Conservation (phyloP, 2,329 filamentous ascomycete species). For the Simplicillium aogashimaense region DNA sequence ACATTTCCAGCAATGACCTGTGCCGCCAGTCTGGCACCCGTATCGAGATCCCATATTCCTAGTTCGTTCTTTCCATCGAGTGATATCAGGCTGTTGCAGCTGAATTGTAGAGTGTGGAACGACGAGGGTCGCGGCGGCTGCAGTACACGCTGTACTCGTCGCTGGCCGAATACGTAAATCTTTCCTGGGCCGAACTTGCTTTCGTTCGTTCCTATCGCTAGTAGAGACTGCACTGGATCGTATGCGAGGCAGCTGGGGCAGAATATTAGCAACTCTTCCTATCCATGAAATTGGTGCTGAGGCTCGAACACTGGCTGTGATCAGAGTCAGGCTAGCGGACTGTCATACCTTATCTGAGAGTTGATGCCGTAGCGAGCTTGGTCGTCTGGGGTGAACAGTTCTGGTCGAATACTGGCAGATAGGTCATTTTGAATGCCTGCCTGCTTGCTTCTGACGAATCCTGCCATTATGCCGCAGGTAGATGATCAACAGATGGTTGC, state of each 20-base stretch:
- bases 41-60: conserved; percentile 70
- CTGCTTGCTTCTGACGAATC: conserved; percentile 87
- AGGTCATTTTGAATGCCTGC: conserved; percentile 86
- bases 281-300: background rate
- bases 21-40: conserved; percentile 53
- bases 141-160: conserved; percentile 68
- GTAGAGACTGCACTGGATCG: conserved; percentile 85
- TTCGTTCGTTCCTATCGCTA: conserved; percentile 85
- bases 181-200: conserved; percentile 77
- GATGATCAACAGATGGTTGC: too few relatives aligned
- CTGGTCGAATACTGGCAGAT: conserved; percentile 67
- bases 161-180: conserved; percentile 81
- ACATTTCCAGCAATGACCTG: conserved; percentile 72
- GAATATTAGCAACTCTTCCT: conserved; percentile 8
- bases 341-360: conserved; percentile 53
- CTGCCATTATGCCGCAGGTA: conserved; percentile 50
- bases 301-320: background rate
- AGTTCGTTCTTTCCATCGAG: conserved; percentile 82
- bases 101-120: conserved; percentile 72
- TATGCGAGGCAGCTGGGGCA: conserved; percentile 66
- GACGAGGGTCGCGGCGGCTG: conserved; percentile 62
- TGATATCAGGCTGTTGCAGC: conserved; percentile 73
- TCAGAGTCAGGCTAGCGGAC: conserved; percentile 3
- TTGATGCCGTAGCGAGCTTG: conserved; percentile 75
- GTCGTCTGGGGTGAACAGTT: conserved; percentile 75